A percentile compares a stretch with the other conserved stretches of the same genome.
phyloP scores from a whole-genome alignment of 2,329 filamentous ascomycete species.

The Colletotrichum noveboracense region DNA sequence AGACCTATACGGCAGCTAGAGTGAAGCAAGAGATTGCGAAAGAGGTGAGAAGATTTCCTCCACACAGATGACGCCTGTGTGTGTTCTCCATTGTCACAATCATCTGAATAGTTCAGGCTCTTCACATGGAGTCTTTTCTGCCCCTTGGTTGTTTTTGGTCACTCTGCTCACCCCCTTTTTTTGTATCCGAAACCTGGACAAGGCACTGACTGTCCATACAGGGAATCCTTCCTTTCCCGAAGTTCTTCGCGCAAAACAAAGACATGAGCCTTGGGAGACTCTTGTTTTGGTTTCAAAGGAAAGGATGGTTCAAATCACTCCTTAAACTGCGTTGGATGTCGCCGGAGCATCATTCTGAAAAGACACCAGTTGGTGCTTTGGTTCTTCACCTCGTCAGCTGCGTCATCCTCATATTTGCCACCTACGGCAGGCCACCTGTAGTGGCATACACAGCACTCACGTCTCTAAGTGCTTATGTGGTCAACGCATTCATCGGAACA shows the following conservation, averaged over 20 bases:
- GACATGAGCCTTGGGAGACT: constrained; percentile 39
- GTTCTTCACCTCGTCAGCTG: constrained; percentile 38
- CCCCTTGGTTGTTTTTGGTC: background rate
- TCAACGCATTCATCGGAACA: constrained; percentile 38
- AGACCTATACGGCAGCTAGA: constrained; percentile 58
- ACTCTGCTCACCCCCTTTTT: background rate
- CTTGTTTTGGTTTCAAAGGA: constrained; percentile 32
- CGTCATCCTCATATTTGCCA: constrained; percentile 38
- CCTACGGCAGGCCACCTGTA: constrained; percentile 28
- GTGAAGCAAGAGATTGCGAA: constrained; percentile 68
- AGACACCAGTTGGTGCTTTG: constrained; percentile 40
- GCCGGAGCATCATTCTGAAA: constrained; percentile 39
- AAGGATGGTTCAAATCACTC: constrained; percentile 32
- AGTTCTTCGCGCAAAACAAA: constrained; percentile 49
- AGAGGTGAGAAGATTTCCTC: constrained; percentile 31
- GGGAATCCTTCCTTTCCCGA: constrained; percentile 55
- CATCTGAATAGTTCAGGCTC: background rate
- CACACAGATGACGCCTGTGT: background rate
- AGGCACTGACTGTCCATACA: background rate
- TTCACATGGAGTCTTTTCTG: background rate
- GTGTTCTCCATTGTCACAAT: too few species aligned
- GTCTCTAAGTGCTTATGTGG: constrained; percentile 35
- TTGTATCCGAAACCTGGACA: background rate
- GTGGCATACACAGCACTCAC: constrained; percentile 37
- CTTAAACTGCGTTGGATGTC: constrained; percentile 33